A percentile compares a stretch with the other conserved stretches of the same genome.
phyloP scores from a whole-genome alignment of 2,329 filamentous ascomycete species.

The Aspergillus aculeatinus region DNA sequence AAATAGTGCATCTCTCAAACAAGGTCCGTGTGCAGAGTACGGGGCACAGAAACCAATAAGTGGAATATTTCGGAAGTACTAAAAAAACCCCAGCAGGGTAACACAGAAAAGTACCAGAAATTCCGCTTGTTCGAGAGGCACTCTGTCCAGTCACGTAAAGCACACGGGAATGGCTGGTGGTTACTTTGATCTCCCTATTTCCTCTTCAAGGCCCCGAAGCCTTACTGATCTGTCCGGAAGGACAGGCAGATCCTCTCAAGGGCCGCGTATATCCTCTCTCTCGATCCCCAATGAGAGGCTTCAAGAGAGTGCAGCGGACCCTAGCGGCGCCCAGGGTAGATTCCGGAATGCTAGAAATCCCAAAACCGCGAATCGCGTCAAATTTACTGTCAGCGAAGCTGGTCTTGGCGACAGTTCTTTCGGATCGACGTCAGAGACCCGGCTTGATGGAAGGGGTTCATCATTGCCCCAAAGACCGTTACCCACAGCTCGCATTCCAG shows the following conservation, averaged over 20 bases:
- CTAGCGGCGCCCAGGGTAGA: conserved; percentile 30
- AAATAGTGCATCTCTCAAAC: neutral
- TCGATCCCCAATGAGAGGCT: conserved; percentile 26
- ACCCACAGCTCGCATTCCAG: conserved; percentile 40
- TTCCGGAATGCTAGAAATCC: conserved; percentile 41
- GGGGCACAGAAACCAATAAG: neutral
- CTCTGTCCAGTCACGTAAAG: conserved; percentile 10
- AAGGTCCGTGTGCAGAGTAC: neutral
- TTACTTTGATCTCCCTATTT: conserved; percentile 34
- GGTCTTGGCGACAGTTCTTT: conserved; percentile 19
- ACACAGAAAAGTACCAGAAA: conserved; percentile 9
- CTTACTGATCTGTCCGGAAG: conserved; percentile 24
- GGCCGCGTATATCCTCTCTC: conserved; percentile 27
- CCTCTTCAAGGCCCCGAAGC: conserved; percentile 27
- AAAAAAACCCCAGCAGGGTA: conserved; percentile 8
- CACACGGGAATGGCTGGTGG: conserved; percentile 32
- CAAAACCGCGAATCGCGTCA: conserved; percentile 36
- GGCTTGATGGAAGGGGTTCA: conserved; percentile 31
- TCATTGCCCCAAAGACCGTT: conserved; percentile 33
- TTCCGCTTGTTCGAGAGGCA: conserved; percentile 6
- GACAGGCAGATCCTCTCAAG: conserved; percentile 23
- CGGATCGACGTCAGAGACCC: conserved; percentile 29
- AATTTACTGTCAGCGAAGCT: conserved; percentile 30
- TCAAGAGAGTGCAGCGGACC: conserved; percentile 21
- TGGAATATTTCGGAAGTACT: neutral